Evolutionary conservation across 129 eudicot genomes (phyloP), one percentile per base, ranked within the genome.

Genomic region (Lactuca sativa): DNA sequence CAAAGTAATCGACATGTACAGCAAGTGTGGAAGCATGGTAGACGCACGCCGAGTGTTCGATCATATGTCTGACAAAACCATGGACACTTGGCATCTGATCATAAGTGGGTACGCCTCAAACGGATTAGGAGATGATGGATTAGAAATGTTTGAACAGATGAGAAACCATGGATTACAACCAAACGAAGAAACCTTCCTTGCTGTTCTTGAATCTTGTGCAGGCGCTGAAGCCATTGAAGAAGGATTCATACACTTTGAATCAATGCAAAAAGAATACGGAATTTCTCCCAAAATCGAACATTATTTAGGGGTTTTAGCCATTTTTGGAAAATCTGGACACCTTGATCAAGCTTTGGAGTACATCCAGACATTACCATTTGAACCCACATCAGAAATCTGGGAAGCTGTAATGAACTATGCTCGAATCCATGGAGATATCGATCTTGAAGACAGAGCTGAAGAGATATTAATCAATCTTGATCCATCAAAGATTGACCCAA

Each of bases 191-290:
- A 78, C 79, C 1, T 78, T 66, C 36, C 73, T 78, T 8, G 75
- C 75, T 13, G 78, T 78, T 73, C 61, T 78, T 5, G 83, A 65
- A 18, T 44, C 78, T 12, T 78, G 83, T 73, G 83, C 78, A 13
- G 83, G 25, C 61, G 75, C 75, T 66, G 83, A 78, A 12, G 79
- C 83, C 14, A 53, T 78, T 40, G 75, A 78, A 60, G 83, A 78
- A 33, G 78, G 78, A 34, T 78, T 78, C 68, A 59, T 78, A 36
- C 78, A 72, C 47, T 78, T 78, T 66, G 83, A 73, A 51, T 56
- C 70, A 8, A 78, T 78, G 79, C 71, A 78, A 65, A 73, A 54
- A 5, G 83, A 78, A 41, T 78, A 78, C 7, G 61, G 74, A 4
- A 78, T 78, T 44, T 2, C 33, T 16, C 83, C 75, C 2, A 74